These are phyloP conservation scores for Vairimorpha ceranae DNA, from an alignment of 371 early-diverging fungal species.

Conservation along the genomic window DNA sequence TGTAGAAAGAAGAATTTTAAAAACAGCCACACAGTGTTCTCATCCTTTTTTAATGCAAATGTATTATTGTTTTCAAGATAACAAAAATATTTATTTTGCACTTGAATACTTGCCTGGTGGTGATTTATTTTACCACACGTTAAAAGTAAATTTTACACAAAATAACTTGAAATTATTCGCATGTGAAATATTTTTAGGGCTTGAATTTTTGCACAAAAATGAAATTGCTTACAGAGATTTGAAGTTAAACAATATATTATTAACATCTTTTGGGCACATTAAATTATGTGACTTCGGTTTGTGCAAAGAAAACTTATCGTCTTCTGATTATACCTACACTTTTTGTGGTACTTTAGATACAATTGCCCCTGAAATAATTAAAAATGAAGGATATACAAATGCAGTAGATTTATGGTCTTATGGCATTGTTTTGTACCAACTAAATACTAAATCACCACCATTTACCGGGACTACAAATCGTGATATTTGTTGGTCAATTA, in stretches of 20 bases:
- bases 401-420: constrained; percentile 95
- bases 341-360: constrained; percentile 92
- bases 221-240: constrained; percentile 95
- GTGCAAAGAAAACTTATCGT: constrained; percentile 77
- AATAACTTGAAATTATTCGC: constrained; percentile 92
- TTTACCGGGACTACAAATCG: constrained; percentile 61
- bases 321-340: constrained; percentile 76
- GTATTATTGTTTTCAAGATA: constrained; percentile 58
- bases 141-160: constrained; percentile 83
- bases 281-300: constrained; percentile 91
- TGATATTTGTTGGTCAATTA: constrained; percentile 28
- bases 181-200: constrained; percentile 83
- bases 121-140: constrained; percentile 93
- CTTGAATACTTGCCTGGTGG: constrained; percentile 67
- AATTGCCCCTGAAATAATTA: constrained; percentile 84
- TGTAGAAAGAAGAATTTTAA: constrained; percentile 81
- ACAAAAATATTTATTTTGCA: constrained; percentile 53
- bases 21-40: constrained; percentile 71
- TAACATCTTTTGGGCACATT: constrained; percentile 75
- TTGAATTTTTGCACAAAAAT: constrained; percentile 83
- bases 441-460: constrained; percentile 78
- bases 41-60: constrained; percentile 72
- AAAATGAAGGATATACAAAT: constrained; percentile 83
- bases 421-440: constrained; percentile 92
- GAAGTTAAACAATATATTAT: constrained; percentile 82